Evolutionary conservation across 257 asterid genomes (phyloP).

Genomic region (Scutellaria galericulata): DNA sequence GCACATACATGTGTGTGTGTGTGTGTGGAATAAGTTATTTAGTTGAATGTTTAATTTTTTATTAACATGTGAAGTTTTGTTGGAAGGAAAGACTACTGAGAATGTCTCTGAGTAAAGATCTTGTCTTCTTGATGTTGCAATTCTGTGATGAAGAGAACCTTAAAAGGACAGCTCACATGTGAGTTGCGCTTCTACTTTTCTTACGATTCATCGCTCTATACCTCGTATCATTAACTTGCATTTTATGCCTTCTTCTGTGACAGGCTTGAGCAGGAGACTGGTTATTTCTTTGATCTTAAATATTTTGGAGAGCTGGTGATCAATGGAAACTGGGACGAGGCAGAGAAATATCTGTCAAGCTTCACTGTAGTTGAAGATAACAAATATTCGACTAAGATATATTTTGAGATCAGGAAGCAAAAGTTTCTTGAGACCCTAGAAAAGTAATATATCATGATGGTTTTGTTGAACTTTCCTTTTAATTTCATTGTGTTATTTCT

Average conservation of each 20-base stretch:
- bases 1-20: too few relatives aligned
- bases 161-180: slow-evolving; percentile 68
- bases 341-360: slow-evolving; percentile 63
- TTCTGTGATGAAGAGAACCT: slow-evolving; percentile 75
- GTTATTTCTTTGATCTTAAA: slow-evolving; percentile 62
- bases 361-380: slow-evolving; percentile 57
- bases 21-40: not conserved
- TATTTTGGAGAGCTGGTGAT: slow-evolving; percentile 62
- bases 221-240: not conserved
- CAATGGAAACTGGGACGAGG: slow-evolving; percentile 61
- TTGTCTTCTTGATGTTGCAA: slow-evolving; percentile 68
- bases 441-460: slow-evolving; percentile 44
- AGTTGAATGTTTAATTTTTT: slow-evolving; percentile 5
- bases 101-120: slow-evolving; percentile 64
- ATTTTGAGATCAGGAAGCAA: slow-evolving; percentile 79
- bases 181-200: slow-evolving; percentile 32
- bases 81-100: slow-evolving; percentile 8
- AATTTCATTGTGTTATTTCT: slow-evolving; percentile 7
- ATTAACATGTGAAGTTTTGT: slow-evolving; percentile 24
- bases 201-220: not conserved
- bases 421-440: slow-evolving; percentile 82
- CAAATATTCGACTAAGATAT: slow-evolving; percentile 63
- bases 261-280: slow-evolving; percentile 83
- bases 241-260: not conserved
- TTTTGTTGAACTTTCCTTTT: slow-evolving; percentile 12